Conservation (phyloP, 139 green algal species). For the Astrephomene gubernaculifera region DNA sequence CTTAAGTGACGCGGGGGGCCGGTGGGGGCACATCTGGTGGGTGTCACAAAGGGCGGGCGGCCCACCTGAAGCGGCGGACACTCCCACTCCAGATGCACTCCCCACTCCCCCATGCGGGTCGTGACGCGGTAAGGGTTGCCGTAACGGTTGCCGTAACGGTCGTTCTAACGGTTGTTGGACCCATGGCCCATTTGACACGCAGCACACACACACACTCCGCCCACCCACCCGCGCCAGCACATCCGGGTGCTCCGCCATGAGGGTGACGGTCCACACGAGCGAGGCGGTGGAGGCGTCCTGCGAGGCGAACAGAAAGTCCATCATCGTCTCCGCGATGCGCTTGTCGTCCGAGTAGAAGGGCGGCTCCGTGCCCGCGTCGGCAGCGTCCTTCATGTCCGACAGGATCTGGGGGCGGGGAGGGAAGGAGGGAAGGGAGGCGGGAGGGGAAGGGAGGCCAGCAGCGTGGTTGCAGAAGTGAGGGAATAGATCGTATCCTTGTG, state of each 20-base stretch:
- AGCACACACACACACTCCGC: background rate
- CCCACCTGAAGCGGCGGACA: too few species aligned
- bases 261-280: slow-evolving; percentile 82
- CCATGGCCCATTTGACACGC: too few species aligned
- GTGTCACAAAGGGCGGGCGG: too few species aligned
- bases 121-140: too few species aligned
- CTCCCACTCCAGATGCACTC: too few species aligned
- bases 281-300: slow-evolving; percentile 89
- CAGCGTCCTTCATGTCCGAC: slow-evolving; percentile 68
- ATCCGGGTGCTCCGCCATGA: slow-evolving; percentile 88
- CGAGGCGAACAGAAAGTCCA: slow-evolving; percentile 92
- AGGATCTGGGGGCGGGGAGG: slow-evolving; percentile 33
- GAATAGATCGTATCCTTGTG: too few species aligned
- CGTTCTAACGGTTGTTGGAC: too few species aligned
- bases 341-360: slow-evolving; percentile 67
- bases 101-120: too few species aligned
- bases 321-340: slow-evolving; percentile 82
- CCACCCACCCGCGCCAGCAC: slow-evolving; percentile 72
- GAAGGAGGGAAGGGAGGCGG: background rate
- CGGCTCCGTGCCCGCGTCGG: slow-evolving; percentile 61
- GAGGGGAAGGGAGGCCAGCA: background rate
- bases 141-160: too few species aligned
- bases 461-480: too few species aligned
- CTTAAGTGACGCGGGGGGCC: too few species aligned
- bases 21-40: too few species aligned